Evolutionary conservation across 2,329 filamentous ascomycete species (phyloP).

Genomic region (Cladophialophora psammophila): DNA sequence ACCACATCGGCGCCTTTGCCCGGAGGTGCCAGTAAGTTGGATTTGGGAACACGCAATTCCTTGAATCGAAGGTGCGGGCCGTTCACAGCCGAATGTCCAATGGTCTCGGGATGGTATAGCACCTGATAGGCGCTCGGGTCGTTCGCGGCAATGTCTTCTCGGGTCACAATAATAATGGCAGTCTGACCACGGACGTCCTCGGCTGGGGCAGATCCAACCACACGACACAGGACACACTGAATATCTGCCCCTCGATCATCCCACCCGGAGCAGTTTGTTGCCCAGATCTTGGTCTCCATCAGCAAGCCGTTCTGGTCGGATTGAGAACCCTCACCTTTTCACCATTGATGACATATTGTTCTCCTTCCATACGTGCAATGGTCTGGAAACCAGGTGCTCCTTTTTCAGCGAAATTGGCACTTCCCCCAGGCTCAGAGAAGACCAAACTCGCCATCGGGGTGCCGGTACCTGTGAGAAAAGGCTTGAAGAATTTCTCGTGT

Average conservation of each 20-base stretch:
- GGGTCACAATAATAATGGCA: slow-evolving; percentile 61
- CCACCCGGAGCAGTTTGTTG: slow-evolving; percentile 63
- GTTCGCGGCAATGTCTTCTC: slow-evolving; percentile 57
- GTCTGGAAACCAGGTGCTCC: slow-evolving; percentile 59
- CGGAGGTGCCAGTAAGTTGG: slow-evolving; percentile 56
- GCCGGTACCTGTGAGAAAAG: slow-evolving; percentile 56
- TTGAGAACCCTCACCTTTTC: slow-evolving; percentile 55
- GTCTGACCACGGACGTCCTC: slow-evolving; percentile 47
- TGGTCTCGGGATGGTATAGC: slow-evolving; percentile 54
- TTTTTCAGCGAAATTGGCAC: slow-evolving; percentile 61
- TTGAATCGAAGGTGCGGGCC: slow-evolving; percentile 60
- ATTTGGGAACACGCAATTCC: slow-evolving; percentile 56
- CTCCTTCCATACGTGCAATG: slow-evolving; percentile 57
- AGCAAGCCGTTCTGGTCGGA: background rate
- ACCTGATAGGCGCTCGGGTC: slow-evolving; percentile 54
- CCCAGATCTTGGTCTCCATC: slow-evolving; percentile 54
- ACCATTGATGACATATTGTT: slow-evolving; percentile 61
- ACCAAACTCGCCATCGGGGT: slow-evolving; percentile 60
- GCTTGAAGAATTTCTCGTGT: slow-evolving; percentile 54
- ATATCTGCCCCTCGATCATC: slow-evolving; percentile 61
- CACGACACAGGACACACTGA: slow-evolving; percentile 61
- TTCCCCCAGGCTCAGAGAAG: slow-evolving; percentile 61
- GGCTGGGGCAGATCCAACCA: slow-evolving; percentile 40
- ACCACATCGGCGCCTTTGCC: slow-evolving; percentile 55
- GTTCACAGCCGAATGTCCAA: slow-evolving; percentile 58